Evolutionary conservation across 257 asterid genomes (phyloP), one percentile per base, ranked within the genome.

Genomic region (Anisodus tanguticus): DNA sequence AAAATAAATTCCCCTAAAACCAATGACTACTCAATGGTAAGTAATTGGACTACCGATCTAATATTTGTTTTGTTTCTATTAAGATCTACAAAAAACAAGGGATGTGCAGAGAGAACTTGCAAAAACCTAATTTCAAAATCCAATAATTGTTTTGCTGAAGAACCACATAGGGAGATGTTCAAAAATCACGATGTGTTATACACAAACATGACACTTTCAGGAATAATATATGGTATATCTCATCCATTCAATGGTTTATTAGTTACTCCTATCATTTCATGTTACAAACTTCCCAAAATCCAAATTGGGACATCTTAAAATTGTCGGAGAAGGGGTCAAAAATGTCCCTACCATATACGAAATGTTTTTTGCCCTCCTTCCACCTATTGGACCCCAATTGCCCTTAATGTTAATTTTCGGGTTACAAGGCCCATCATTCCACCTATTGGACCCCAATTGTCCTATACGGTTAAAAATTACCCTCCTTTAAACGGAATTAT

Each of bases 161-260:
- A 53, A 53, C 15, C 13, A 53, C 49, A 13, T 26, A 51, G 31
- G 59, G 3, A 26, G 11, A 77, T 15, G 47, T 54, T 53, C 4
- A 31, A 31, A 72, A 53, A 53, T 31, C 66, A 77, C 19, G 49
- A 15, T 31, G 43, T 77, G 19, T 8, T 31, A 77, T 53, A 77
- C 82, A 77, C 82, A 77, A 77, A 54, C 31, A 53, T 53, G 82
- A 76, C 47, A 15, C 41, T 53, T 53, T 77, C 49, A 77, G 64
- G 47, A 53, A 53, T 53, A 31, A 77, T 53, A 77, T 77, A 31
- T 26, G 16, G 51, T 54, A 54, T 59, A 31, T 54, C 64, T 53
- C 63, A 55, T 47, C 66, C 49, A 53, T 35, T 31, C 66, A 77
- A 53, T 51, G 12, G 26, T 53, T 26, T 77, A 77, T 54, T 76